A percentile compares a stretch with the other conserved stretches of the same genome.
Evolutionary conservation across 2,329 filamentous ascomycete species (phyloP).

Genomic region (Rhexocercosporidium sp.): DNA sequence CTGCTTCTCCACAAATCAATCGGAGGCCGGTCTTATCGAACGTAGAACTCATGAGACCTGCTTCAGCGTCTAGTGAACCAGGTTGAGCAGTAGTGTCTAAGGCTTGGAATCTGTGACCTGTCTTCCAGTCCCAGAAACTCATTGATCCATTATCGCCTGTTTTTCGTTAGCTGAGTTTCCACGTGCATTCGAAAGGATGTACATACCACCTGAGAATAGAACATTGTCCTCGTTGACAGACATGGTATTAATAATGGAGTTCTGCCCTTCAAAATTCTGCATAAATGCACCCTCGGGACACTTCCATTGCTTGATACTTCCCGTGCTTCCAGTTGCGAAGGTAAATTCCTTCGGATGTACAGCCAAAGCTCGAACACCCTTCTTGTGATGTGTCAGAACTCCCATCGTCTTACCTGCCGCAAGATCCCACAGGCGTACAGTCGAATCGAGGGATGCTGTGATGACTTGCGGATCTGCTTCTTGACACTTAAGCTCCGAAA

Average conservation of each 20-base stretch:
- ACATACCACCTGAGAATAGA: constrained; percentile 79
- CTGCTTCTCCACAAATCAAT: constrained; percentile 91
- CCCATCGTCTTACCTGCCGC: constrained; percentile 96
- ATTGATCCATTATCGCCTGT: constrained; percentile 87
- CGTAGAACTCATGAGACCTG: constrained; percentile 91
- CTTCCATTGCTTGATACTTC: constrained; percentile 99
- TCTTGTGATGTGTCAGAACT: constrained; percentile 97
- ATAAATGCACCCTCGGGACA: constrained; percentile 98
- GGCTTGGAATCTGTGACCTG: constrained; percentile 87
- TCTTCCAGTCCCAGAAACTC: constrained; percentile 99
- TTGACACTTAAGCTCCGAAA: constrained; percentile 89
- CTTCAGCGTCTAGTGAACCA: constrained; percentile 90
- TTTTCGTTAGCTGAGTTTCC: not conserved
- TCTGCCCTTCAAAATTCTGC: constrained; percentile 98
- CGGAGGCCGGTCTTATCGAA: constrained; percentile 90
- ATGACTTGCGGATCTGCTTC: constrained; percentile 97
- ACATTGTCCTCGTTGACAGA: constrained; percentile 95
- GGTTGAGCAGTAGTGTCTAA: constrained; percentile 93
- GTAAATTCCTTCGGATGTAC: constrained; percentile 94
- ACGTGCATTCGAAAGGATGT: not conserved
- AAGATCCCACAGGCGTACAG: constrained; percentile 91
- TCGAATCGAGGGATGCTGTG: constrained; percentile 88
- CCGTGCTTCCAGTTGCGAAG: constrained; percentile 89
- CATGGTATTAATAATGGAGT: constrained; percentile 93
- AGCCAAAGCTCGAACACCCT: constrained; percentile 85